Base-by-base conservation (phyloP, 2,329 filamentous ascomycete genomes). In the Myriosclerotinia duriaeana region DNA sequence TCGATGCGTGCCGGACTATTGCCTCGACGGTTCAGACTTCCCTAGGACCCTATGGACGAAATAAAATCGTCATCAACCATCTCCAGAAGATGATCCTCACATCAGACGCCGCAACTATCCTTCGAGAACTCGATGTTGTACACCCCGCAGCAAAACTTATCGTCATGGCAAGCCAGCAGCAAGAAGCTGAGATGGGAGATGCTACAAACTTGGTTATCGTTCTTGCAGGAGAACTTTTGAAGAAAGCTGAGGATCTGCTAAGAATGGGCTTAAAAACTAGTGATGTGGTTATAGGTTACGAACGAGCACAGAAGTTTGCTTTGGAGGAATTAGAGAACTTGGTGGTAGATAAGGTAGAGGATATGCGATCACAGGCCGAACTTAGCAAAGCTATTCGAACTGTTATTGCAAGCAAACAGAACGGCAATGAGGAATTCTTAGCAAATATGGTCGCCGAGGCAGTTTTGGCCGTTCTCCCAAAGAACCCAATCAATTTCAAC, bases 11-110 rank as follows among this genome's bases (percentile, higher is more conserved):
- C 83, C 88, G 93, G 72, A 92, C 95, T 72, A 98, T 99, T 80
- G 89, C 95, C 67, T 91, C 91, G 75, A 99, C 95, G 63, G 95
- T 99, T 60, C 93, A 97, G 83, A 98, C 95, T 66, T 98, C 95
- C 55, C 86, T 99, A 46, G 96, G 95, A 63, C 95, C 95, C 68
- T 97, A 97, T 80, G 95, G 95, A 76, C 91, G 95, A 80, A 99
- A 99, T 85, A 99, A 99, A 84, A 93, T 99, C 77, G 92, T 99
- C 82, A 98, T 99, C 85, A 99, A 99, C 84, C 96, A 99, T 82
- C 85, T 99, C 70, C 92, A 97, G 80, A 99, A 99, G 85, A 97
- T 99, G 95, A 96, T 97, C 75, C 85, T 99, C 71, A 99, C 96
- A 74, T 98, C 93, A 69, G 95, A 99, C 78, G 95, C 95, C 71